phyloP scores from a whole-genome alignment of 2,329 filamentous ascomycete genomes.

The Verticillium zaregamsianum region DNA sequence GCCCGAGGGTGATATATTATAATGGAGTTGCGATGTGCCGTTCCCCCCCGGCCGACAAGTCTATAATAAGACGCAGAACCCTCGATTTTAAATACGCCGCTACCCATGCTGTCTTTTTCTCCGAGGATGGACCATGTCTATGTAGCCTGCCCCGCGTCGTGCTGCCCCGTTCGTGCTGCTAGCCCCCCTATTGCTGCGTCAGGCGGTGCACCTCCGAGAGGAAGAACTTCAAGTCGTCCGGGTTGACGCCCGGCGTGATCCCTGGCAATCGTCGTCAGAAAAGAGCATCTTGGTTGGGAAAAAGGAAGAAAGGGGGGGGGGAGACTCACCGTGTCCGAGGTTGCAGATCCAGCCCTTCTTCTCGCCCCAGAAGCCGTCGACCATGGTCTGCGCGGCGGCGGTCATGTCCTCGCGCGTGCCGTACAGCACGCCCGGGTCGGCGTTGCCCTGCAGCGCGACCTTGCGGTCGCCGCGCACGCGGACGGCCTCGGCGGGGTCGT shows the following conservation, averaged over 20 bases:
- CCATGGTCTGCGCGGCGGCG: constrained; percentile 77
- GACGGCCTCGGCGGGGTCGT: constrained; percentile 81
- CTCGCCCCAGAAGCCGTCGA: constrained; percentile 76
- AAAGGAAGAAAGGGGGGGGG: no score
- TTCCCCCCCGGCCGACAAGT: background rate
- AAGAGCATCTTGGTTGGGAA: no score
- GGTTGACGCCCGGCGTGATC: constrained; percentile 91
- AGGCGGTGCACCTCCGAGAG: constrained; percentile 85
- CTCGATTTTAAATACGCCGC: background rate
- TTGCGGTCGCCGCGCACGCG: constrained; percentile 70
- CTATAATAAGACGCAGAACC: background rate
- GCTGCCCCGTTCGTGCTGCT: background rate
- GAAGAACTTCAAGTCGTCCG: constrained; percentile 89
- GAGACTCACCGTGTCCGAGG: constrained; percentile 76
- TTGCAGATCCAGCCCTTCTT: constrained; percentile 97
- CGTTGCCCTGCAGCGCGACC: constrained; percentile 87
- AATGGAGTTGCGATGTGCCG: background rate
- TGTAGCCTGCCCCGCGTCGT: no score
- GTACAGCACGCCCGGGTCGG: constrained; percentile 90
- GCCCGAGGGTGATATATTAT: background rate
- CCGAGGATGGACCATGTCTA: background rate
- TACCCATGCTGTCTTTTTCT: background rate
- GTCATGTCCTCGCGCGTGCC: constrained; percentile 80
- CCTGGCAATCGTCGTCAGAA: constrained; percentile 45
- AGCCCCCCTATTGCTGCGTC: constrained; percentile 35